phyloP scores from a whole-genome alignment of 1,284 basidiomycete species.

The Boletus mariae region DNA sequence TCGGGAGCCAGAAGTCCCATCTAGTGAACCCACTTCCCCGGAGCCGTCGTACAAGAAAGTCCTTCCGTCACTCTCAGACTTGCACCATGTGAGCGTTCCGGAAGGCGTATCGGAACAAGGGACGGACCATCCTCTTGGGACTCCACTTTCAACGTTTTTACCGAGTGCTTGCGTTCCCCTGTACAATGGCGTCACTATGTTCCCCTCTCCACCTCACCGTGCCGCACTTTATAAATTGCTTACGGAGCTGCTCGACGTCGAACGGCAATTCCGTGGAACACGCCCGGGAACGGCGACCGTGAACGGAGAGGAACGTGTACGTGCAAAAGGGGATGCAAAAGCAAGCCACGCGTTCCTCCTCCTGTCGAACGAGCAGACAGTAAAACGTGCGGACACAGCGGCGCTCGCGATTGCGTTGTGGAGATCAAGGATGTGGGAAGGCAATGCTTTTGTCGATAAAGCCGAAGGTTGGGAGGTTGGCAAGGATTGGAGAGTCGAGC shows the following conservation, averaged over 20 bases:
- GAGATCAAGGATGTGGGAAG: slow-evolving; percentile 73
- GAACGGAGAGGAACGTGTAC: not conserved
- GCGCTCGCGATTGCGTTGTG: slow-evolving; percentile 67
- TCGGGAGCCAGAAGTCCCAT: slow-evolving; percentile 25
- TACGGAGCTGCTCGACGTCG: slow-evolving; percentile 45
- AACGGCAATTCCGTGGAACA: slow-evolving; percentile 36
- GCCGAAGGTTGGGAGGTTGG: slow-evolving; percentile 32
- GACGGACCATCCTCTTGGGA: slow-evolving; percentile 9
- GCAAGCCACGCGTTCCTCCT: slow-evolving; percentile 70
- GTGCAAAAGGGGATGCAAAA: slow-evolving; percentile 37
- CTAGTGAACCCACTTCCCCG: slow-evolving; percentile 10
- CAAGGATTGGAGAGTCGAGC: slow-evolving; percentile 22
- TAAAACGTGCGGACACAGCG: slow-evolving; percentile 53
- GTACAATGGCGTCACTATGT: slow-evolving; percentile 62
- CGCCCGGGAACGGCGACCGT: not conserved
- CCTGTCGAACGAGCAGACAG: slow-evolving; percentile 45
- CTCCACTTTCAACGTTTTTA: slow-evolving; percentile 27
- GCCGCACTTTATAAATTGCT: slow-evolving; percentile 51
- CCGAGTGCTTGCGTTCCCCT: slow-evolving; percentile 52
- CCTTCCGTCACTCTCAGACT: slow-evolving; percentile 39
- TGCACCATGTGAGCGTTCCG: slow-evolving; percentile 11
- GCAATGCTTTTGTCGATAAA: slow-evolving; percentile 33
- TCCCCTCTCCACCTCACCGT: slow-evolving; percentile 57
- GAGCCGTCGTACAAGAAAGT: slow-evolving; percentile 25
- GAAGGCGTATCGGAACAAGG: not conserved